Evolutionary conservation across 2,329 filamentous ascomycete species (phyloP), one percentile per base, ranked within the genome.

Genomic region (Cladosporium colombiae): DNA sequence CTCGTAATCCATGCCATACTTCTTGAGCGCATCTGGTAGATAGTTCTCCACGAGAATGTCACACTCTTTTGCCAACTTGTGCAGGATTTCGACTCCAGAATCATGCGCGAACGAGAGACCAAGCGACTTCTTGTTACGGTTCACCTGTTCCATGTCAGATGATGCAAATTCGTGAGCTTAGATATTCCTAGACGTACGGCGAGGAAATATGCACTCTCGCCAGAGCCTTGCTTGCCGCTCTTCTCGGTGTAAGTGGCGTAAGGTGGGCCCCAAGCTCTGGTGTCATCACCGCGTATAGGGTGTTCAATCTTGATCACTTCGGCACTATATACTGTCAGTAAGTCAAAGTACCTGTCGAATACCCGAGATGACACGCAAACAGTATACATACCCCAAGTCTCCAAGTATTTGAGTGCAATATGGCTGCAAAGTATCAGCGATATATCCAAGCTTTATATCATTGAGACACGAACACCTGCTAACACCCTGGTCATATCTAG

Each of bases 291-390:
- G 65, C 92, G 86, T 5, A 88, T 88, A 4, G 95, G 95, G 78
- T 99, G 95, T 79, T 99, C 95, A 68, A 99, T 87, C 79, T 99
- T 99, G 80, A 99, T 97, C 35, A 99, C 89, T 77, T 99, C 94
- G 70, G 95, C 95, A 69, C 93, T 96, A 72, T 13, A 18, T n/a
- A 2, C 7, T 14, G 44, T 65, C 29, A 65, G 56, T 59, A 37
- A 6, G 11, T 2, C 6, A 2, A 18, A 33, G 1, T 1, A 16
- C 11, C 1, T 7, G 40, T 40, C 18, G 18, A 14, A 1, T 4
- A 21, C 8, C 23, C 8, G 49, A 25, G 40, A n/a, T 55, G 31
- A 14, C 31, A 23, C 8, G 16, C 29, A 29, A 16, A 31, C 69
- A 67, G 70, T 73, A 69, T 75, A 68, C 88, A 78, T 87, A 97